Evolutionary conservation across 2,329 filamentous ascomycete genomes (phyloP), one percentile per base, ranked within the genome.

Genomic region (Xylariaceae sp.): DNA sequence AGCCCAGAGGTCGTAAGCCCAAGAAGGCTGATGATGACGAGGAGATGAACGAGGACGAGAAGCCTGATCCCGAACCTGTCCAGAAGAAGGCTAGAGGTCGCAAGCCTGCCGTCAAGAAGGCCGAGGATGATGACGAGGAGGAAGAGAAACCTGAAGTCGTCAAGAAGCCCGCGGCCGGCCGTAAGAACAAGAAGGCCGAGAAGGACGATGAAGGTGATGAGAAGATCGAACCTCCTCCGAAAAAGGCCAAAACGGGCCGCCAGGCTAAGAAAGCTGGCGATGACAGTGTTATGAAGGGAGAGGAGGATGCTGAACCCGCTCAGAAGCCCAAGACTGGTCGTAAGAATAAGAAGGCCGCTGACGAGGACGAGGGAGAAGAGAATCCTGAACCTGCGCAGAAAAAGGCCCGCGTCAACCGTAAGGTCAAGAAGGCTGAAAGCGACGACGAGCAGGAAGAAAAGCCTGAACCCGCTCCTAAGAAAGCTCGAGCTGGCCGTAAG

Each of bases 41-140:
- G 8, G 65, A 66, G 12, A 64, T 62, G 8, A 66, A 56, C n/a
- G 29, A 68, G 19, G 60, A 35, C 1, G 6, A 35, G 32, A 39
- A 39, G 37, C 19, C 19, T 19, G 19, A 19, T 1, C 37, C 62
- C 35, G 58, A 70, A 37, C 68, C 68, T 35, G 68, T 70, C n/a
- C 68, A 71, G 56, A 74, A 75, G 64, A 74, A 73, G 59, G 58
- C 65, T 50, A 72, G 66, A 55, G 63, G 53, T 53, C 51, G 52
- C 50, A 19, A 19, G 19, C 56, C 58, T 46, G 63, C 9, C 8
- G 37, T 12, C 37, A 39, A 8, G 11, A 39, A 39, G 6, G 37
- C 11, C 4, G 37, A 12, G 9, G n/a, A 8, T 12, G 58, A 42
- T 56, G 57, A 48, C 44, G 51, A 26, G 59, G 66, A 54, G 31